Evolutionary conservation across 805 yeast genomes (phyloP).

Genomic region (Myxozyma neotropica): DNA sequence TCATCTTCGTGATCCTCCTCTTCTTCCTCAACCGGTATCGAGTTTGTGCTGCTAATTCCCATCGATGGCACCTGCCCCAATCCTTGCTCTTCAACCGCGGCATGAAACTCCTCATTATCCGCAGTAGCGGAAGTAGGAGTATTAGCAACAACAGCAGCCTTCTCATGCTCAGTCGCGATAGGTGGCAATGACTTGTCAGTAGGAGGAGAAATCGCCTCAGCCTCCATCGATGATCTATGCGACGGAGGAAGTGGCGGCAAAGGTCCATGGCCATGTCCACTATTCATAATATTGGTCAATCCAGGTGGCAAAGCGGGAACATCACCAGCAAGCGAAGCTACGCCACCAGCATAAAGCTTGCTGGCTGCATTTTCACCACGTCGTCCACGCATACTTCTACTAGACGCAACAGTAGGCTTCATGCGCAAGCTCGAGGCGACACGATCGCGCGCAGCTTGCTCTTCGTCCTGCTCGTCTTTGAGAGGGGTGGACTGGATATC

Average conservation of each 20-base stretch:
- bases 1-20: slow-evolving; percentile 2
- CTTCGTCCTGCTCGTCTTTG: slow-evolving; percentile 37
- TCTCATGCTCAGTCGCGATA: slow-evolving; percentile 4
- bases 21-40: neutral
- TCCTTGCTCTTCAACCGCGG: neutral
- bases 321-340: slow-evolving; percentile 3
- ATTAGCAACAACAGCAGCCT: neutral
- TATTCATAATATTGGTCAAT: neutral
- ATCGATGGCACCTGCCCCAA: neutral
- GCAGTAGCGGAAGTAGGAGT: neutral
- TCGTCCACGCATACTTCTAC: slow-evolving; percentile 37
- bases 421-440: slow-evolving; percentile 42
- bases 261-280: slow-evolving; percentile 19
- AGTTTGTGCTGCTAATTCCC: neutral
- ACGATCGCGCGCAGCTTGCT: slow-evolving; percentile 39
- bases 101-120: neutral
- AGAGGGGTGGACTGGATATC: slow-evolving; percentile 37
- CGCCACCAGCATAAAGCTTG: slow-evolving; percentile 36
- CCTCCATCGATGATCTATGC: slow-evolving; percentile 12
- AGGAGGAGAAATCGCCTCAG: neutral
- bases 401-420: slow-evolving; percentile 38
- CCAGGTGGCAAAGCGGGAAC: slow-evolving; percentile 1
- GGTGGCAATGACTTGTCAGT: neutral
- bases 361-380: slow-evolving; percentile 40
- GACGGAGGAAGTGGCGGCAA: slow-evolving; percentile 26